Evolutionary conservation across 352 stramenopile genomes (phyloP), one percentile per base, ranked within the genome.

Genomic region (Phytophthora sp.): DNA sequence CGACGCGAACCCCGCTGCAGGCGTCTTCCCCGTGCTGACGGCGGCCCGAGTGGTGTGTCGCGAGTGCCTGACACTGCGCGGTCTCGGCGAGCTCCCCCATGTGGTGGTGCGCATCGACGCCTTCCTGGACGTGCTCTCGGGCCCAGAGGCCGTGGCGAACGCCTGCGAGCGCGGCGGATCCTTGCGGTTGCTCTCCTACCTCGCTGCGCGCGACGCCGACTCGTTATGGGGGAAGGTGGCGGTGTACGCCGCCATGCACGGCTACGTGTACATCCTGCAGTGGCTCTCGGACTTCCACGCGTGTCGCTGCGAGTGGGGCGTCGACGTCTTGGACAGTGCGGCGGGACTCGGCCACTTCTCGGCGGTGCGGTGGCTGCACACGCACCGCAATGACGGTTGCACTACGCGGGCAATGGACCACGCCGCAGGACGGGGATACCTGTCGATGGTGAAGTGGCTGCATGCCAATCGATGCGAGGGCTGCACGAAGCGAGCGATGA

Each of bases 181-280:
- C 6, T 28, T 63, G 27, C 35, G 54, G 13, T 37, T 63, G 44
- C 26, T 58, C 3, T 20, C 50, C n/a, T 48, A 49, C 20, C 17
- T 58, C 17, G 50, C 27, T 27, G 43, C 54, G 2, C 44, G 54
- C 3, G 44, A 63, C n/a, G 27, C 17, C 41, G 7, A 55, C 13
- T 54, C 24, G 15, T 50, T 26, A 24, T 63, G 43, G 34, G 30
- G 54, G 6, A 41, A 49, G 5, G 54, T 41, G 13, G 39, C 54
- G 8, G 32, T 48, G 10, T 34, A 15, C 24, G 34, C 54, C 32
- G 54, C 54, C 20, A 55, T 21, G 27, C 35, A 50, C 54, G 54
- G 43, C 26, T 50, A 50, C 44, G 43, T 63, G 34, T 35, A 63
- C 37, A 44, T 57, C 21, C 23, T 64, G 35, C 34, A 51, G 18